phyloP scores from a whole-genome alignment of 164 flowering plant species.

The Piper longum region DNA sequence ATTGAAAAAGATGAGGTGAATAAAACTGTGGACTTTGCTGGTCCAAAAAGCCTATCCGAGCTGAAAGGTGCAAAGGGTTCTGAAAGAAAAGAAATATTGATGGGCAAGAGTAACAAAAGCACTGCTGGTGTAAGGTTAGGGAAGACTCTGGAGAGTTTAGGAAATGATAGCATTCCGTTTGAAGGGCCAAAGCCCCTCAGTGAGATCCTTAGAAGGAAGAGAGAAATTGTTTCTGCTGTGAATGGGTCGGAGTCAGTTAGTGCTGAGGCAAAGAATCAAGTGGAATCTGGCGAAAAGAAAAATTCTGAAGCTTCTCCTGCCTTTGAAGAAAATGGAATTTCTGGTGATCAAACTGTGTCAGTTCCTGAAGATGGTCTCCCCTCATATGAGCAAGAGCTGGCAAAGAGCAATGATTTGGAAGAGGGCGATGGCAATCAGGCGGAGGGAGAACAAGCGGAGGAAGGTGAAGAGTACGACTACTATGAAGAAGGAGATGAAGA shows the following conservation, averaged over 20 bases:
- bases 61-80: constrained; percentile 19
- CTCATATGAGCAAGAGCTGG: constrained; percentile 12
- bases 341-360: constrained; percentile 9
- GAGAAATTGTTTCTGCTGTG: constrained; percentile 25
- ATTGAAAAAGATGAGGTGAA: constrained; percentile 26
- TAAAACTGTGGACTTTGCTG: constrained; percentile 21
- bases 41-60: constrained; percentile 54
- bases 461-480: constrained; percentile 39
- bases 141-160: constrained; percentile 14
- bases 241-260: constrained; percentile 9
- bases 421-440: constrained; percentile 21
- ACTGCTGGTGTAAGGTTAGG: constrained; percentile 4
- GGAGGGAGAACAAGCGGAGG: constrained; percentile 21
- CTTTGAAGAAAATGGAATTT: background rate
- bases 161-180: constrained; percentile 36
- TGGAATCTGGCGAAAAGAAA: background rate
- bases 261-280: constrained; percentile 14
- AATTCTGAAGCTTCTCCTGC: background rate
- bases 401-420: background rate
- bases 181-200: constrained; percentile 80
- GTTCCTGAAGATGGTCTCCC: constrained; percentile 13
- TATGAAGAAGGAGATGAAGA: constrained; percentile 41
- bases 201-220: constrained; percentile 70
- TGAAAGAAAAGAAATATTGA: background rate
- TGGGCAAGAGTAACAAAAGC: background rate